Base-by-base conservation (phyloP, 179 eudicot genomes). In the Vitellaria paradoxa region DNA sequence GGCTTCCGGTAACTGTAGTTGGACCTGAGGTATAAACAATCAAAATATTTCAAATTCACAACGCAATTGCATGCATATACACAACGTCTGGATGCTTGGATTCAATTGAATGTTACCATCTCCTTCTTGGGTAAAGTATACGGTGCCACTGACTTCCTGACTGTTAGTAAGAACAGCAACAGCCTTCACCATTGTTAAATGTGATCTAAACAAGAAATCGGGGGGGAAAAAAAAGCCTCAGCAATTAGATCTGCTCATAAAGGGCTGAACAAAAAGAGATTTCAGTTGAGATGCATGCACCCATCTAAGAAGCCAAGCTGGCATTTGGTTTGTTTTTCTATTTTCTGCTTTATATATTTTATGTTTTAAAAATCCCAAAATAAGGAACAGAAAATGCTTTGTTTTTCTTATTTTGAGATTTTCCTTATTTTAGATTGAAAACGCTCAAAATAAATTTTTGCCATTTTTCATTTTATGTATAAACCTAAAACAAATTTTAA, bases 51-150 rank as follows among this genome's bases (percentile, higher is more conserved):
- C 12, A 52, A 18, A 40, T 26, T 52, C 4, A 17, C 15, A 14
- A 40, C 2, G 11, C 70, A 3, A 61, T 20, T 46, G 60, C 74
- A 20, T 30, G n/a, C 13, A 18, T 30, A n/a, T 23, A 74, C 56
- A 0, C 78, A 5, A 26, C 30, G 37, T 30, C n/a, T 7, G 4
- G 59, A 6, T 50, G 12, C 63, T 24, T 2, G 18, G 26, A 66
- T 17, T n/a, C 9, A 50, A 72, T 17, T 65, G 10, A 49, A 68
- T 50, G 47, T 55, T 87, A 92, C 98, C 96, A 78, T 91, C 92
- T 87, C 96, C 98, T 80, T 93, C 98, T 80, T 94, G 97, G 65
- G 83, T 71, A 82, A 94, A 92, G 90, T 76, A 14, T 75, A 94
- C 82, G 68, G 97, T 90, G 78, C 98, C 98, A 56, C 78, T 80